These are phyloP conservation scores for Irpex sp. DNA, from an alignment of 1,284 basidiomycete species.

Conservation along the genomic window DNA sequence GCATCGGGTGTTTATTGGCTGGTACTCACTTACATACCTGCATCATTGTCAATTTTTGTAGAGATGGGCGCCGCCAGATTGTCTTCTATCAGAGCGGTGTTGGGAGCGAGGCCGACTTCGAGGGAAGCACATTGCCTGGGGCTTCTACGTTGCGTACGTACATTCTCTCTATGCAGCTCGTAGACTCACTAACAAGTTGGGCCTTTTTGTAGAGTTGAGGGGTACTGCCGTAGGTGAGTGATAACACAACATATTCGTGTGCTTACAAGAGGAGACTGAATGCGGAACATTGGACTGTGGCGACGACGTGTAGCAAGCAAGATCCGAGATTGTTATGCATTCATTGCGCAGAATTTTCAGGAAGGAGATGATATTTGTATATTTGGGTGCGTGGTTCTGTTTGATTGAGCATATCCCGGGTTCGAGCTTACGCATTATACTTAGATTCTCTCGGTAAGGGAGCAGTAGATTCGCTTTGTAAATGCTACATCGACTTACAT, in stretches of 20 bases:
- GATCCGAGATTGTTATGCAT: slow-evolving; percentile 33
- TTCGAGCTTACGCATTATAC: too few relatives aligned
- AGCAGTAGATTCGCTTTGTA: too few relatives aligned
- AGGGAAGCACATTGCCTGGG: slow-evolving; percentile 19
- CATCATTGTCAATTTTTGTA: neutral
- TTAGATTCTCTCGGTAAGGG: slow-evolving; percentile 20
- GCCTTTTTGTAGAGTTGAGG: slow-evolving; percentile 18
- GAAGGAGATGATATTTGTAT: slow-evolving; percentile 31
- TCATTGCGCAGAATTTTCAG: slow-evolving; percentile 31
- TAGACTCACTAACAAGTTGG: neutral
- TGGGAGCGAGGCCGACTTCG: slow-evolving; percentile 31
- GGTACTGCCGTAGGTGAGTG: slow-evolving; percentile 24
- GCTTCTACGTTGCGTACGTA: slow-evolving; percentile 10
- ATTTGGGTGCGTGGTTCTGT: slow-evolving; percentile 26
- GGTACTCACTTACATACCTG: neutral
- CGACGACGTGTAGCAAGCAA: slow-evolving; percentile 25
- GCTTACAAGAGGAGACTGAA: neutral
- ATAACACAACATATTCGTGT: neutral
- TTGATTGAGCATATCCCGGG: too few relatives aligned
- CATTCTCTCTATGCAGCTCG: neutral
- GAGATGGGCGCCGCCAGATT: slow-evolving; percentile 19
- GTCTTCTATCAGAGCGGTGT: slow-evolving; percentile 34
- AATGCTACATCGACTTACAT: too few relatives aligned
- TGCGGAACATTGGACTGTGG: too few relatives aligned
- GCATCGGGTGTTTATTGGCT: neutral